Percentiles rank a stretch among this genome's conserved stretches.
phyloP scores from a whole-genome alignment of 768 basidiomycete species.

The Xerocomellus chrysenteron region DNA sequence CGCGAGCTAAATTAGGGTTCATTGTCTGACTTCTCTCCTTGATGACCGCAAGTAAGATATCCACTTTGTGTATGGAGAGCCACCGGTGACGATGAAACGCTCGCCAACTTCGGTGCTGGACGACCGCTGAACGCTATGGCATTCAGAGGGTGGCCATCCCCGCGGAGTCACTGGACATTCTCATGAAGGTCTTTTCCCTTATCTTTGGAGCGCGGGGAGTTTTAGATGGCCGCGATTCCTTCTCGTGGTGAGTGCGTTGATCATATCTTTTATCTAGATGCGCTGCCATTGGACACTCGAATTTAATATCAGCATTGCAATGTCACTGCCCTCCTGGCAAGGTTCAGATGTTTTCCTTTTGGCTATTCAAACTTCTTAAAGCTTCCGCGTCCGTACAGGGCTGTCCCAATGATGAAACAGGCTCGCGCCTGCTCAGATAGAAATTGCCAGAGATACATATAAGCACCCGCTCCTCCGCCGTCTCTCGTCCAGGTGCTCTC shows the following conservation, averaged over 20 bases:
- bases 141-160: neutral
- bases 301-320: conserved; percentile 4
- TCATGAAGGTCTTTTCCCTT: neutral
- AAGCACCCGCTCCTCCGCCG: neutral
- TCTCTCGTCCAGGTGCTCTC: neutral
- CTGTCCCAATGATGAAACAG: neutral
- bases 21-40: conserved; percentile 5
- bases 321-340: conserved; percentile 7
- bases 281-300: neutral
- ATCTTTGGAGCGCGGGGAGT: neutral
- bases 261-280: conserved; percentile 14
- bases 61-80: neutral
- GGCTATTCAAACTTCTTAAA: conserved; percentile 8
- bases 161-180: conserved; percentile 3
- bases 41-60: conserved; percentile 12
- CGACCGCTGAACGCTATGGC: neutral
- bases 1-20: conserved; percentile 1
- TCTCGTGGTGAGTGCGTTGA: neutral
- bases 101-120: neutral
- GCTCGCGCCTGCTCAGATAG: conserved; percentile 20
- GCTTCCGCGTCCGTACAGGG: neutral
- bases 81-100: neutral
- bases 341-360: conserved; percentile 9
- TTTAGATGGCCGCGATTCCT: neutral
- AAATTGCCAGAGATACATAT: conserved; percentile 27